These are phyloP conservation scores for Cucumis melo DNA, from an alignment of 306 rosid species.

Conservation along the genomic window DNA sequence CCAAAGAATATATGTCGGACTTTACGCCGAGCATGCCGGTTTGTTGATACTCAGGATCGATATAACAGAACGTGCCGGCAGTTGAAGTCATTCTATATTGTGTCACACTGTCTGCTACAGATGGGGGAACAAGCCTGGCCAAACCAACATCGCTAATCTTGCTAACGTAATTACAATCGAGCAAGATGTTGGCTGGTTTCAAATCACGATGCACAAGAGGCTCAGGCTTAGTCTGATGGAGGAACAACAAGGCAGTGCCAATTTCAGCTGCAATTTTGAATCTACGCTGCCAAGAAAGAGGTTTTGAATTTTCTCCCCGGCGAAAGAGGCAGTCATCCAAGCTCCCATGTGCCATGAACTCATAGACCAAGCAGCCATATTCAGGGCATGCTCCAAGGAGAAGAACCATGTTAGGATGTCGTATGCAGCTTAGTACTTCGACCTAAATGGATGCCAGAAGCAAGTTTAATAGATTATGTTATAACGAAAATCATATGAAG, in stretches of 20 bases:
- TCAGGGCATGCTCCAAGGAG: conserved; percentile 96
- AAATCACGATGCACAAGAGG: conserved; percentile 93
- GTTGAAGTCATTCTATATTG: conserved; percentile 82
- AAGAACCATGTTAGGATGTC: conserved; percentile 97
- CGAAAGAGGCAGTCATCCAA: conserved; percentile 67
- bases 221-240: conserved; percentile 90
- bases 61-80: conserved; percentile 92
- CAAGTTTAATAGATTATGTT: not conserved
- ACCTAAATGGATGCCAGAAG: conserved; percentile 25
- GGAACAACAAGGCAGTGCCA: conserved; percentile 70
- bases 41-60: conserved; percentile 93
- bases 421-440: conserved; percentile 76
- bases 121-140: conserved; percentile 78
- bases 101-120: conserved; percentile 56
- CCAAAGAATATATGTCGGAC: conserved; percentile 79
- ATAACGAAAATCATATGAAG: not conserved
- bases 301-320: conserved; percentile 21
- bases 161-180: conserved; percentile 60
- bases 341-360: conserved; percentile 84
- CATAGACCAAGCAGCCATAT: conserved; percentile 83
- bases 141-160: conserved; percentile 87
- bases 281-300: conserved; percentile 77
- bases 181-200: conserved; percentile 79
- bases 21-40: conserved; percentile 92
- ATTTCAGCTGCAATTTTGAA: conserved; percentile 79